phyloP scores from a whole-genome alignment of 2,329 filamentous ascomycete genomes.

The Xylariales sp. region DNA sequence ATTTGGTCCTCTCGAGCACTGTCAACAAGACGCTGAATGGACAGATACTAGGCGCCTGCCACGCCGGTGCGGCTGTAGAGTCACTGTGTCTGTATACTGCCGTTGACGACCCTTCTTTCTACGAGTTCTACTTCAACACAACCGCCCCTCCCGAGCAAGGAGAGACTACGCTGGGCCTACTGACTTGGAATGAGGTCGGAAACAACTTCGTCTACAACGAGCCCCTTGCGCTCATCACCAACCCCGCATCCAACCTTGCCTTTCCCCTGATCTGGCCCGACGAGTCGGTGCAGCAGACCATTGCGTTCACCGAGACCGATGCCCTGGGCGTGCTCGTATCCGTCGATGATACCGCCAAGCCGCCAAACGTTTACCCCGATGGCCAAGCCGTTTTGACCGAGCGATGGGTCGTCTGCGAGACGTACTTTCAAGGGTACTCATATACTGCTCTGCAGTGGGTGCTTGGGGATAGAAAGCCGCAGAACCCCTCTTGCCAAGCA shows the following conservation, averaged over 20 bases:
- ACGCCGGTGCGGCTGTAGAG: slow-evolving; percentile 13
- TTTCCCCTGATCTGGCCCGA: slow-evolving; percentile 14
- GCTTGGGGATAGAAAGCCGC: slow-evolving; percentile 11
- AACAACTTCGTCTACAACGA: slow-evolving; percentile 10
- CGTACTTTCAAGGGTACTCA: slow-evolving; percentile 14
- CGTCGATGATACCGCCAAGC: slow-evolving; percentile 12
- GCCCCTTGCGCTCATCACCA: slow-evolving; percentile 13
- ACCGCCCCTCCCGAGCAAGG: slow-evolving; percentile 6
- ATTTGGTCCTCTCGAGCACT: slow-evolving; percentile 13
- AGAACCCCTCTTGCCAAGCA: slow-evolving; percentile 15
- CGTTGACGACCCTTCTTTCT: slow-evolving; percentile 6
- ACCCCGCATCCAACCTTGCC: slow-evolving; percentile 14
- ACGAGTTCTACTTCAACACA: slow-evolving; percentile 15
- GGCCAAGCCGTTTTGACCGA: slow-evolving; percentile 10
- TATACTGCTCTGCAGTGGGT: slow-evolving; percentile 16
- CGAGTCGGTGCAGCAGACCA: slow-evolving; percentile 1
- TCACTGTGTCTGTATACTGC: slow-evolving; percentile 12
- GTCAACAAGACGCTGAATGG: slow-evolving; percentile 13
- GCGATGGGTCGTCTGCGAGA: slow-evolving; percentile 14
- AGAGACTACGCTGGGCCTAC: slow-evolving; percentile 9
- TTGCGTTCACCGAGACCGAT: slow-evolving; percentile 11
- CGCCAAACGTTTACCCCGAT: slow-evolving; percentile 11
- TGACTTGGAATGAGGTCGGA: slow-evolving; percentile 13
- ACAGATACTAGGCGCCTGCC: slow-evolving; percentile 13
- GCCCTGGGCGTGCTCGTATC: slow-evolving; percentile 12